phyloP scores from a whole-genome alignment of 1,139 yeast genomes.

The Blastobotrys elegans region DNA sequence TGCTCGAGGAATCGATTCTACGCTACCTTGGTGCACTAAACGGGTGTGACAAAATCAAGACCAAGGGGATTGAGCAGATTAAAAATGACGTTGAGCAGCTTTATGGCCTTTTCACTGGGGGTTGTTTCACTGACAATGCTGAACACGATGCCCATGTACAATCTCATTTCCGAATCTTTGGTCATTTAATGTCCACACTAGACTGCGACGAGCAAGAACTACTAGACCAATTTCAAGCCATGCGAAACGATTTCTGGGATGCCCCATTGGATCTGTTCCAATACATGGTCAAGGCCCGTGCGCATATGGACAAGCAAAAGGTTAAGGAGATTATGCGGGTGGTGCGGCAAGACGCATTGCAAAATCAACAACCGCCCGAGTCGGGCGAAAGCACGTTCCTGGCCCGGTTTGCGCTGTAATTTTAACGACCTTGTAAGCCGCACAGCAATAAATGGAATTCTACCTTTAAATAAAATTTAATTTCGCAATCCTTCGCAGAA shows the following conservation, averaged over 20 bases:
- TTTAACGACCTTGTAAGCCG: neutral
- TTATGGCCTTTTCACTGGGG: slow-evolving; percentile 54
- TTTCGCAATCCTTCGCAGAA: neutral
- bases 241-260: slow-evolving; percentile 64
- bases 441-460: slow-evolving; percentile 3
- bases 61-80: slow-evolving; percentile 56
- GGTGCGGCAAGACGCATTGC: slow-evolving; percentile 32
- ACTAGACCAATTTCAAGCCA: slow-evolving; percentile 56
- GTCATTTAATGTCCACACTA: slow-evolving; percentile 64
- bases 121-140: slow-evolving; percentile 36
- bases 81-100: slow-evolving; percentile 63
- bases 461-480: too few species aligned
- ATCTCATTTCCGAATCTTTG: slow-evolving; percentile 59
- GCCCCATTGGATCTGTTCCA: slow-evolving; percentile 40
- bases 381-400: slow-evolving; percentile 23
- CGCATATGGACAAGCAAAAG: slow-evolving; percentile 34
- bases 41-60: slow-evolving; percentile 38
- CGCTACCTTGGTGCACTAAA: slow-evolving; percentile 46
- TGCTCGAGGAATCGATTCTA: slow-evolving; percentile 46
- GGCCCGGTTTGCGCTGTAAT: slow-evolving; percentile 16
- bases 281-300: slow-evolving; percentile 34
- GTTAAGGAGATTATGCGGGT: slow-evolving; percentile 32
- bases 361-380: slow-evolving; percentile 22
- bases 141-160: slow-evolving; percentile 30
- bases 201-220: slow-evolving; percentile 45